phyloP scores from a whole-genome alignment of 2,329 filamentous ascomycete species.

The Penicillium sp. region DNA sequence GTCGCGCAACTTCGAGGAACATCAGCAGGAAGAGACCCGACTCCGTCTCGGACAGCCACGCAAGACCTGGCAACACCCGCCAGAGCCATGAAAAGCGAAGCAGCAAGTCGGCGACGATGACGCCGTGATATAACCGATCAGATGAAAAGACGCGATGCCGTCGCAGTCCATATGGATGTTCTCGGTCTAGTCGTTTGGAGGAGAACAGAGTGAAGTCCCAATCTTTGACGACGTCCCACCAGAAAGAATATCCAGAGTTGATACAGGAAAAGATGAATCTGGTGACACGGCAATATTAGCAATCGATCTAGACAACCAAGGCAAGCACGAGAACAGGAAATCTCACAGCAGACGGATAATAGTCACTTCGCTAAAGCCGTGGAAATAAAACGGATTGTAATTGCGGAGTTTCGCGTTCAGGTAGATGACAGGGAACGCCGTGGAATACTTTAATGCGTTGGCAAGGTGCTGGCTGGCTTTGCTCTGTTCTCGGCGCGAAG shows the following conservation, averaged over 20 bases:
- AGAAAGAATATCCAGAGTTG: slow-evolving; percentile 94
- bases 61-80: slow-evolving; percentile 75
- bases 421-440: slow-evolving; percentile 84
- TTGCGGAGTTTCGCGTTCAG: slow-evolving; percentile 68
- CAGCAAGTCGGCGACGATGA: slow-evolving; percentile 70
- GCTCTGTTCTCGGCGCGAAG: slow-evolving; percentile 43
- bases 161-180: slow-evolving; percentile 72
- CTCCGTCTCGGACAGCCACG: slow-evolving; percentile 81
- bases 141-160: slow-evolving; percentile 66
- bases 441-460: slow-evolving; percentile 93
- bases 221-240: slow-evolving; percentile 94
- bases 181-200: slow-evolving; percentile 51
- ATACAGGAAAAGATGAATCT: slow-evolving; percentile 70
- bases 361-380: slow-evolving; percentile 48
- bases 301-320: background rate
- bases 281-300: background rate
- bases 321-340: background rate
- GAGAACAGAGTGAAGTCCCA: slow-evolving; percentile 89
- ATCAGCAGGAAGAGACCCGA: slow-evolving; percentile 83
- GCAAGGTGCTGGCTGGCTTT: slow-evolving; percentile 84
- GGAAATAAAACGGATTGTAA: slow-evolving; percentile 47
- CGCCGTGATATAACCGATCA: slow-evolving; percentile 72
- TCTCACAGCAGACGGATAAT: slow-evolving; percentile 52
- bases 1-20: slow-evolving; percentile 74
- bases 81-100: slow-evolving; percentile 87